These are phyloP conservation scores for Arthromyces matolae DNA, from an alignment of 768 basidiomycete genomes.

Conservation along the genomic window DNA sequence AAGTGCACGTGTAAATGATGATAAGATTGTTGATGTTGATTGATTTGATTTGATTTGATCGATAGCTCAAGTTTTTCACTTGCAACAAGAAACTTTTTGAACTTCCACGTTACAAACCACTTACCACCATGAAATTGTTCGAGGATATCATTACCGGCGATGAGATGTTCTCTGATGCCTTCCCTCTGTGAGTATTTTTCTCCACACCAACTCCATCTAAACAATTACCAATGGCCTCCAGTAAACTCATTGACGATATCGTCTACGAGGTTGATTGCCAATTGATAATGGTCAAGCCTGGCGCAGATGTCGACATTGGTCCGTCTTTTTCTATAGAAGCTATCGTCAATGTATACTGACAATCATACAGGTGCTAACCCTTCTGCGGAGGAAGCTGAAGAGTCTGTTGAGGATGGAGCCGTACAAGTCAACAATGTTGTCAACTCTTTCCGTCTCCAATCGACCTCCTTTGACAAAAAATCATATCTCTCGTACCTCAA, in stretches of 20 bases:
- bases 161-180: constrained; percentile 95
- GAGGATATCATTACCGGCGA: constrained; percentile 69
- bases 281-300: constrained; percentile 63
- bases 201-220: background rate
- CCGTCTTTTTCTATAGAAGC: constrained; percentile 21
- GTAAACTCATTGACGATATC: constrained; percentile 73
- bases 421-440: constrained; percentile 82
- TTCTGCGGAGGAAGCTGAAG: constrained; percentile 82
- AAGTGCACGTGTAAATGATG: constrained; percentile 10
- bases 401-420: constrained; percentile 78
- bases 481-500: constrained; percentile 79
- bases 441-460: constrained; percentile 85
- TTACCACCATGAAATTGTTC: constrained; percentile 67
- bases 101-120: too few species aligned
- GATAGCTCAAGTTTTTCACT: constrained; percentile 23
- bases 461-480: constrained; percentile 88
- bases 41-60: too few species aligned
- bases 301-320: constrained; percentile 89
- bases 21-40: too few species aligned
- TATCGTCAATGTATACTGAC: background rate
- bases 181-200: constrained; percentile 59
- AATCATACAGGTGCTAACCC: constrained; percentile 76
- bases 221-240: constrained; percentile 27
- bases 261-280: constrained; percentile 87
- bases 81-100: too few species aligned